Percentiles rank a stretch among this genome's conserved stretches.
These are phyloP conservation scores for Saturnispora silvae DNA, from an alignment of 805 yeast species.

Conservation along the genomic window DNA sequence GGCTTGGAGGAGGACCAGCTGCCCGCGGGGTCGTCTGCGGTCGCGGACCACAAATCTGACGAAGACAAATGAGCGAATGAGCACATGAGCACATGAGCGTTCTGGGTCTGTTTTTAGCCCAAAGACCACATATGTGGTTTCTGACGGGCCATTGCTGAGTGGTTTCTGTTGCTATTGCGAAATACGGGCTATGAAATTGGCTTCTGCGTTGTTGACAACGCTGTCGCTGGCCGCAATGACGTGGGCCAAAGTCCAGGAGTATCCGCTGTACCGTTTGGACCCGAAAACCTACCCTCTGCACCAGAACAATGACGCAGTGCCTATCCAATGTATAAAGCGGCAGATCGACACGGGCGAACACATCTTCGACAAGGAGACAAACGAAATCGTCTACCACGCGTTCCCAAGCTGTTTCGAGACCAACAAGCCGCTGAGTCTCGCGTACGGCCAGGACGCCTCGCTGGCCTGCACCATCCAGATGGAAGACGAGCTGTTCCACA, in stretches of 20 bases:
- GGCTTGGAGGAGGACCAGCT: constrained; percentile 8
- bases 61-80: constrained; percentile 2
- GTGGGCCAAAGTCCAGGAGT: constrained; percentile 18
- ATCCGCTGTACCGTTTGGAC: constrained; percentile 19
- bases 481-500: constrained; percentile 56
- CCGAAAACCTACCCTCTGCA: constrained; percentile 13
- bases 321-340: constrained; percentile 52
- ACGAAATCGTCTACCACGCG: constrained; percentile 43
- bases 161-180: too few relatives aligned
- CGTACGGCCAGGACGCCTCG: constrained; percentile 41
- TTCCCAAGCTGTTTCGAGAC: constrained; percentile 62
- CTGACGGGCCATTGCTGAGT: too few relatives aligned
- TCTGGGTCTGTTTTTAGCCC: not conserved
- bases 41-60: not conserved
- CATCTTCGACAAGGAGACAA: constrained; percentile 45
- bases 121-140: too few relatives aligned
- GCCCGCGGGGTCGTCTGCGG: not conserved
- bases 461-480: constrained; percentile 51
- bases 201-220: too few relatives aligned
- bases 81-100: not conserved
- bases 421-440: constrained; percentile 44
- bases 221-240: too few relatives aligned
- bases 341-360: constrained; percentile 73
- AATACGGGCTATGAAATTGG: not conserved
- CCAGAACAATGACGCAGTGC: constrained; percentile 31